These are phyloP conservation scores for Boletellus sp. DNA, from an alignment of 768 basidiomycete species.

Conservation along the genomic window DNA sequence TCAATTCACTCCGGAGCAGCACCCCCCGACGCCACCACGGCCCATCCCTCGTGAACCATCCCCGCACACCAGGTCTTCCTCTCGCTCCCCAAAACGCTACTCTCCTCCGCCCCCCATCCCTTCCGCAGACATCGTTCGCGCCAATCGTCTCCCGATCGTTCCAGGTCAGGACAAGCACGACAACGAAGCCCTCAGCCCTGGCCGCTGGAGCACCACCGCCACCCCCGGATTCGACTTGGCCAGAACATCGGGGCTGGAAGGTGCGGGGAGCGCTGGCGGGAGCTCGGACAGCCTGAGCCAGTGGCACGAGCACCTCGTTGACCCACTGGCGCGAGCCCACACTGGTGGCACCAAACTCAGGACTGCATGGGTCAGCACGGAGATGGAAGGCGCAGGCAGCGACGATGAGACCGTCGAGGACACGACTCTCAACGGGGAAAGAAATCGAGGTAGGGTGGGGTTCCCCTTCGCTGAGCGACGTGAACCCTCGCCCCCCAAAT, in stretches of 20 bases:
- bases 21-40: slow-evolving; percentile 15
- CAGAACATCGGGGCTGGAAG: slow-evolving; percentile 18
- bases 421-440: slow-evolving; percentile 4
- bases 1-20: slow-evolving; percentile 12
- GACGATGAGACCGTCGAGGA: slow-evolving; percentile 28
- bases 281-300: slow-evolving; percentile 22
- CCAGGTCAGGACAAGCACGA: slow-evolving; percentile 24
- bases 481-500: slow-evolving; percentile 11
- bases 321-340: slow-evolving; percentile 26
- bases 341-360: slow-evolving; percentile 18
- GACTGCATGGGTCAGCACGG: slow-evolving; percentile 41
- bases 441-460: slow-evolving; percentile 8
- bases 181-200: slow-evolving; percentile 43
- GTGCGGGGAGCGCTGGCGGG: slow-evolving; percentile 9
- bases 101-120: slow-evolving; percentile 32
- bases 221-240: slow-evolving; percentile 56
- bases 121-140: slow-evolving; percentile 27
- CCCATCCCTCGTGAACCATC: slow-evolving; percentile 26
- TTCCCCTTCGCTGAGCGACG: slow-evolving; percentile 19
- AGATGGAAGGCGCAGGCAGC: slow-evolving; percentile 35
- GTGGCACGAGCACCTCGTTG: slow-evolving; percentile 29
- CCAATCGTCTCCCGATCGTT: slow-evolving; percentile 26
- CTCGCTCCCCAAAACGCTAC: slow-evolving; percentile 29
- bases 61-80: slow-evolving; percentile 19
- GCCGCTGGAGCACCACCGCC: slow-evolving; percentile 71